Conservation (phyloP, 2,329 filamentous ascomycete genomes). For the Colletotrichum nymphaeae region DNA sequence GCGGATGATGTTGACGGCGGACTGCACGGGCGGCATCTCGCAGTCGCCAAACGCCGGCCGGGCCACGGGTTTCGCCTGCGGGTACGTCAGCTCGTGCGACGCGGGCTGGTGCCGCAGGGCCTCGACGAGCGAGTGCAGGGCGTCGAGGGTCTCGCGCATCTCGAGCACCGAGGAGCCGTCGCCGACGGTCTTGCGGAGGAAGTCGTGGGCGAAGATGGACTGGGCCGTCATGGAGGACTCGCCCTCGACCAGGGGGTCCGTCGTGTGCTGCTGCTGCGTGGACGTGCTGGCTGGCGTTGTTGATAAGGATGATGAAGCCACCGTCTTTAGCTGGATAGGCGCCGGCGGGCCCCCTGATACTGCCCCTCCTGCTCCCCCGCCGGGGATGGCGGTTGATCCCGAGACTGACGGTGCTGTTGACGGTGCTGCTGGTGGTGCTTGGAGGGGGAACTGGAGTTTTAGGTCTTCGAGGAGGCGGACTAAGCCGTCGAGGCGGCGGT, state of each 20-base stretch:
- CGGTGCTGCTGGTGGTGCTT: not conserved
- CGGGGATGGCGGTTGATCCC: not conserved
- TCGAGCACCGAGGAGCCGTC: constrained; percentile 44
- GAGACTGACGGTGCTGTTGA: not conserved
- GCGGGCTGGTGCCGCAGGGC: constrained; percentile 42
- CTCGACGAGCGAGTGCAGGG: constrained; percentile 45
- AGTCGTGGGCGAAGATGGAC: constrained; percentile 58
- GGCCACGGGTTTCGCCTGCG: constrained; percentile 31
- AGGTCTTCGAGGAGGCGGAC: constrained; percentile 48
- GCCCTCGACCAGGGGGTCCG: constrained; percentile 53
- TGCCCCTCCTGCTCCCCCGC: no score
- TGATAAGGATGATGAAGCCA: not conserved
- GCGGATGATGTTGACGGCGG: constrained; percentile 31
- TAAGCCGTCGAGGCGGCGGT: constrained; percentile 48
- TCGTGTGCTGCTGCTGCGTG: constrained; percentile 31
- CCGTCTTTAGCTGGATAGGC: not conserved
- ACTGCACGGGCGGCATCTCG: constrained; percentile 36
- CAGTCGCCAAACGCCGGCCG: constrained; percentile 16
- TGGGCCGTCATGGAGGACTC: constrained; percentile 59
- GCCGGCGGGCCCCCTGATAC: not conserved
- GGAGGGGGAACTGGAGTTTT: constrained; percentile 40
- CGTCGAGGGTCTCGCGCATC: constrained; percentile 48
- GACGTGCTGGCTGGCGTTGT: constrained; percentile 35
- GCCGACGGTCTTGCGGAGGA: constrained; percentile 51
- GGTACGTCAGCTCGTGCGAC: constrained; percentile 41